Percentiles rank a stretch among this genome's conserved stretches.
These are phyloP conservation scores for Biscogniauxia marginata DNA, from an alignment of 2,329 filamentous ascomycete species.

Conservation along the genomic window DNA sequence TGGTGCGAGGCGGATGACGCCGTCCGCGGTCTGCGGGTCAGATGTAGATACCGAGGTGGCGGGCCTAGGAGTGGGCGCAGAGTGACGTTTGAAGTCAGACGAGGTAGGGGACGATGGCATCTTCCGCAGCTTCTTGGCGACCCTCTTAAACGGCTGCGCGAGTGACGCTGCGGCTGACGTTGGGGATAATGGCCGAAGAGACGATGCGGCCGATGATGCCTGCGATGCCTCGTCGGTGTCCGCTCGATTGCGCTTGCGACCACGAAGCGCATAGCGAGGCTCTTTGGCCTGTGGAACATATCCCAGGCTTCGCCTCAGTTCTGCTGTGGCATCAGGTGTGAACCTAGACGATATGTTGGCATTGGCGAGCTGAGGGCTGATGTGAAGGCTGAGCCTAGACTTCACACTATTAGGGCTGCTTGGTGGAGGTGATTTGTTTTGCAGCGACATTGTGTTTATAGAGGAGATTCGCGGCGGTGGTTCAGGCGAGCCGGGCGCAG, in stretches of 20 bases:
- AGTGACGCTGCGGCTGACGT: slow-evolving; percentile 15
- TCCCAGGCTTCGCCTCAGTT: neutral
- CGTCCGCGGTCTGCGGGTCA: neutral
- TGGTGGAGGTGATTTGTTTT: slow-evolving; percentile 4
- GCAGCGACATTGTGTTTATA: slow-evolving; percentile 6
- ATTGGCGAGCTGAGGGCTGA: neutral
- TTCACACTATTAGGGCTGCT: neutral
- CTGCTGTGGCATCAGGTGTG: neutral
- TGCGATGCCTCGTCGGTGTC: slow-evolving; percentile 33
- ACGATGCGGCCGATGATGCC: slow-evolving; percentile 2
- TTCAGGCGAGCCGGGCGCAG: slow-evolving; percentile 17
- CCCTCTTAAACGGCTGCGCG: slow-evolving; percentile 33
- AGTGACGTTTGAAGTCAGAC: slow-evolving; percentile 23
- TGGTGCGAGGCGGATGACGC: slow-evolving; percentile 5
- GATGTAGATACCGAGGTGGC: neutral
- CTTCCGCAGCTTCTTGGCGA: slow-evolving; percentile 55
- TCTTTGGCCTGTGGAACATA: slow-evolving; percentile 13
- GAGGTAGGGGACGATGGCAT: slow-evolving; percentile 37
- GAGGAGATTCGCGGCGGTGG: slow-evolving; percentile 22
- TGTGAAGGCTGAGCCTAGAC: slow-evolving; percentile 2
- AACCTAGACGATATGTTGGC: neutral
- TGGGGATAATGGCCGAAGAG: slow-evolving; percentile 21
- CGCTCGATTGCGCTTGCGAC: slow-evolving; percentile 50
- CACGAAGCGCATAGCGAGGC: slow-evolving; percentile 35
- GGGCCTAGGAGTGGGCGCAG: neutral